Evolutionary conservation across 345 rosid genomes (phyloP).

Genomic region (Hibiscus syriacus): DNA sequence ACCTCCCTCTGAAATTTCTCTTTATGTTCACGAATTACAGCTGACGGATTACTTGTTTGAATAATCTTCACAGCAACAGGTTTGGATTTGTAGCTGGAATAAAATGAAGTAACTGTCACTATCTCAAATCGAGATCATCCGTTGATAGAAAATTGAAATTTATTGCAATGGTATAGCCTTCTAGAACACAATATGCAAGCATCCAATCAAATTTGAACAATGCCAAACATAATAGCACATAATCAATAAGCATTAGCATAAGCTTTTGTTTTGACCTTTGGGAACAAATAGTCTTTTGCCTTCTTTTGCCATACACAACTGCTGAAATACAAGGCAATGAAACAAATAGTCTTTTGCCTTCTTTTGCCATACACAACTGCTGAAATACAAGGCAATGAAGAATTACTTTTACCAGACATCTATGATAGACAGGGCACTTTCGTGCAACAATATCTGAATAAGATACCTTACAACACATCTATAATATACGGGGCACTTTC

Average conservation of each 20-base stretch:
- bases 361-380: background rate
- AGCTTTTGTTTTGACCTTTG: too few relatives aligned
- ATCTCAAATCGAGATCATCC: background rate
- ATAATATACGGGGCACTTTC: too few relatives aligned
- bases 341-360: too few relatives aligned
- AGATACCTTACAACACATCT: too few relatives aligned
- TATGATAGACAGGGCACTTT: background rate
- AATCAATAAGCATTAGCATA: background rate
- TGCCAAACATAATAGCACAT: background rate
- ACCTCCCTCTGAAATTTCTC: slow-evolving; percentile 51
- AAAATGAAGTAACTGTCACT: slow-evolving; percentile 3
- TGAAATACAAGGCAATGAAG: background rate
- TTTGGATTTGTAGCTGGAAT: slow-evolving; percentile 21
- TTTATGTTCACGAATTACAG: slow-evolving; percentile 25
- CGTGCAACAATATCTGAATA: too few relatives aligned
- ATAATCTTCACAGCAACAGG: slow-evolving; percentile 53
- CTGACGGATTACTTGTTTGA: slow-evolving; percentile 28
- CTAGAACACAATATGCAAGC: background rate
- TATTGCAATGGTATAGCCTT: background rate
- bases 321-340: background rate
- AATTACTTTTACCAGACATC: too few relatives aligned
- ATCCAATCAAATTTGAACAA: background rate
- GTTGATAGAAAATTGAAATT: background rate
- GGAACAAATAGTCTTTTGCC: too few relatives aligned
- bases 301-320: background rate